Percentiles rank a stretch among this genome's conserved stretches.
Conservation (phyloP, 2,329 filamentous ascomycete genomes). For the Cladosporium phlei region DNA sequence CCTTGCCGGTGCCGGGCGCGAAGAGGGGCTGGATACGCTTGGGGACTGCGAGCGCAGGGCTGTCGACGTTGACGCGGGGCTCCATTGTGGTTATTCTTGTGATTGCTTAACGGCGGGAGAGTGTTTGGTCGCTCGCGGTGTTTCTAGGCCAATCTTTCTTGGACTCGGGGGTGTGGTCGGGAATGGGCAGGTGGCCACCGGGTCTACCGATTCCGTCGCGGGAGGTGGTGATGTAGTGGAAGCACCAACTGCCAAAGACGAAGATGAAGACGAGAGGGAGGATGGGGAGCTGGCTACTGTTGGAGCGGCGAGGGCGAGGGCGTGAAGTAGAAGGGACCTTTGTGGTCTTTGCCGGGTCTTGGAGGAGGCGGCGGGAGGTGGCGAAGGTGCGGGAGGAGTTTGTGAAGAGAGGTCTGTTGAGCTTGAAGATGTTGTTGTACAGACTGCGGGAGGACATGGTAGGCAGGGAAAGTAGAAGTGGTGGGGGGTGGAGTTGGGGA, state of each 20-base stretch:
- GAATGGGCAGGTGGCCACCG: constrained; percentile 21
- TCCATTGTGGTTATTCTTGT: constrained; percentile 27
- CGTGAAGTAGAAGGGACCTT: constrained; percentile 14
- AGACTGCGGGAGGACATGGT: too few relatives aligned
- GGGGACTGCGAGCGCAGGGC: constrained; percentile 42
- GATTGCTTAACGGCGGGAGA: constrained; percentile 13
- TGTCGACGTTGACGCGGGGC: constrained; percentile 19
- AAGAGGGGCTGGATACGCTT: constrained; percentile 65
- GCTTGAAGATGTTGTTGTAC: too few relatives aligned
- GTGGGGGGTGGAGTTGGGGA: too few relatives aligned
- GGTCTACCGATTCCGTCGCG: constrained; percentile 35
- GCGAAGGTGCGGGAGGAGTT: constrained; percentile 6
- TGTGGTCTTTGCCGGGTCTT: constrained; percentile 10
- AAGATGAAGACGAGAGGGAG: constrained; percentile 46
- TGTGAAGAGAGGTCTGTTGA: too few relatives aligned
- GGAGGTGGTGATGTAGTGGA: constrained; percentile 44
- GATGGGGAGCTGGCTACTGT: constrained; percentile 37
- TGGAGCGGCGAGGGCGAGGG: constrained; percentile 5
- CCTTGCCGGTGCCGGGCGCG: constrained; percentile 45
- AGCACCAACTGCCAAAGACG: constrained; percentile 40
- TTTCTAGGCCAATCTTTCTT: constrained; percentile 28
- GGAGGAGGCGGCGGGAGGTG: constrained; percentile 4
- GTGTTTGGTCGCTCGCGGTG: constrained; percentile 14
- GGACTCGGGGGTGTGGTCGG: constrained; percentile 25
- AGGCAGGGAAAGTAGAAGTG: too few relatives aligned